Evolutionary conservation across 768 basidiomycete species (phyloP).

Genomic region (Russula sp.): DNA sequence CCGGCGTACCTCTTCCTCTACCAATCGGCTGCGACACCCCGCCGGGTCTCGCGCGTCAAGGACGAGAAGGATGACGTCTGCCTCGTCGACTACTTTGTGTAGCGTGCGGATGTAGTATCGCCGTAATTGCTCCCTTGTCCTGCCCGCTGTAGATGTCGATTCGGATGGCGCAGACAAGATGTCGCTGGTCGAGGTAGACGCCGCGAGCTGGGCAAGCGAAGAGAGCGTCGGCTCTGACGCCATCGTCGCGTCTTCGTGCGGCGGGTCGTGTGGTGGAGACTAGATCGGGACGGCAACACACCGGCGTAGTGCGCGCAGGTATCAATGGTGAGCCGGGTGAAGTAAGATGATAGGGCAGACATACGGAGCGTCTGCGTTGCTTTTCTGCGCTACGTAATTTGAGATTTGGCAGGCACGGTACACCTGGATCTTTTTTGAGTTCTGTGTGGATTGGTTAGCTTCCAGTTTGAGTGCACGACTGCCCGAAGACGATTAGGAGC

Average conservation of each 20-base stretch:
- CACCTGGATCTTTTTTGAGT: conserved; percentile 83
- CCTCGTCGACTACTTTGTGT: conserved; percentile 89
- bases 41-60: conserved; percentile 95
- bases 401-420: conserved; percentile 74
- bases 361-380: conserved; percentile 39
- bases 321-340: background rate
- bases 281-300: background rate
- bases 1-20: conserved; percentile 89
- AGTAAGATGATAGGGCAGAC: conserved; percentile 22
- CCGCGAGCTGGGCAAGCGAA: conserved; percentile 48
- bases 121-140: conserved; percentile 64
- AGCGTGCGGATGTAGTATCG: conserved; percentile 72
- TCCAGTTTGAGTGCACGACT: background rate
- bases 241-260: conserved; percentile 56
- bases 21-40: conserved; percentile 83
- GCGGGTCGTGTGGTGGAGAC: conserved; percentile 14
- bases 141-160: conserved; percentile 29
- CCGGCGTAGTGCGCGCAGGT: background rate
- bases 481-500: background rate
- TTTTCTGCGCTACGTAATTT: conserved; percentile 54
- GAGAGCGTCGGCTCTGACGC: conserved; percentile 67
- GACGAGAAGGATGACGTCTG: conserved; percentile 85
- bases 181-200: conserved; percentile 31
- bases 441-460: conserved; percentile 38
- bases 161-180: conserved; percentile 33